Evolutionary conservation across 2,329 filamentous ascomycete species (phyloP).

Genomic region (Macroventuria anomochaeta): DNA sequence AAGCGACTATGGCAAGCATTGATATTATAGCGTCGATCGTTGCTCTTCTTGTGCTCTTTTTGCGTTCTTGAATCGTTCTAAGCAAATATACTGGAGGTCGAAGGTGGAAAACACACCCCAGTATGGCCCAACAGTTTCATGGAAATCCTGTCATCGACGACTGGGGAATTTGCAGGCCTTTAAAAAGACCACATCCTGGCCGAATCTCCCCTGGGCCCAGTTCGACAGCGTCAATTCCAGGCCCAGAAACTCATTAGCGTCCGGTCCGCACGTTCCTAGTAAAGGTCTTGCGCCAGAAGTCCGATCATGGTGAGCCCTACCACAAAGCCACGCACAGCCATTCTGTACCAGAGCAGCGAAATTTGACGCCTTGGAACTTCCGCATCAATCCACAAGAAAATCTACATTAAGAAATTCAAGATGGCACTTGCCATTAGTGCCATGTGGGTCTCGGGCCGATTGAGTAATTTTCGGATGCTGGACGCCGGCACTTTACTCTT

Average conservation of each 20-base stretch:
- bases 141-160: slow-evolving; percentile 1
- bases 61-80: slow-evolving; percentile 7
- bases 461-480: neutral
- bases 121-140: slow-evolving; percentile 15
- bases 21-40: slow-evolving; percentile 10
- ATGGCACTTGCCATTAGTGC: neutral
- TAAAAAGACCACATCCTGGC: neutral
- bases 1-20: slow-evolving; percentile 5
- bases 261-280: neutral
- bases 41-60: neutral
- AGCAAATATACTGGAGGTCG: neutral
- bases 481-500: slow-evolving; percentile 2
- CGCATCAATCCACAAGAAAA: neutral
- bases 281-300: slow-evolving; percentile 4
- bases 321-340: slow-evolving; percentile 1
- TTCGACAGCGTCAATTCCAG: neutral
- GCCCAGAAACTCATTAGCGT: slow-evolving; percentile 6
- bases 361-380: neutral
- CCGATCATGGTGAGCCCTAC: neutral
- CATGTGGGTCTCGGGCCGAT: slow-evolving; percentile 3
- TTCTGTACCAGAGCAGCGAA: neutral
- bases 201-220: neutral
- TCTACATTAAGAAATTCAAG: neutral
- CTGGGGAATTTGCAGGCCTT: slow-evolving; percentile 5
- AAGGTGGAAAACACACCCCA: neutral